These are phyloP conservation scores for Phytopythium montanum DNA, from an alignment of 352 stramenopile species.

Conservation along the genomic window DNA sequence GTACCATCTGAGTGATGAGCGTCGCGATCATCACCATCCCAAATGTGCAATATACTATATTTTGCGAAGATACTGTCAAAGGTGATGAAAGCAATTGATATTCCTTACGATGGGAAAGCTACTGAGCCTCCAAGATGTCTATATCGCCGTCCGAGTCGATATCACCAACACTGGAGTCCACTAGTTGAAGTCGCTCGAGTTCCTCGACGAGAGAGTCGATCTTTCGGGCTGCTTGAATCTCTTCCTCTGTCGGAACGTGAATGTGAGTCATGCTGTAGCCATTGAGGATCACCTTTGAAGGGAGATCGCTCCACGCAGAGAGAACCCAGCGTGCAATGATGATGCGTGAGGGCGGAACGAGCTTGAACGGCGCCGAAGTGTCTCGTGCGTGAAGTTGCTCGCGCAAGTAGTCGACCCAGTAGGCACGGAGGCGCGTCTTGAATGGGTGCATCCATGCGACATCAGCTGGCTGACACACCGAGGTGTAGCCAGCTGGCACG, in stretches of 20 bases:
- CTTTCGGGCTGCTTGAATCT: neutral
- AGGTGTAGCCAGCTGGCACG: conserved; percentile 3
- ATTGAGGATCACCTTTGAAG: conserved; percentile 1
- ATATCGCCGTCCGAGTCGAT: neutral
- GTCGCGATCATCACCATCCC: neutral
- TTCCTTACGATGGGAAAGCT: too few relatives aligned
- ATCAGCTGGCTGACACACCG: conserved; percentile 8
- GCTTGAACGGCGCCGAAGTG: neutral
- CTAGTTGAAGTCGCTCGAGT: neutral
- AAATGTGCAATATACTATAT: neutral
- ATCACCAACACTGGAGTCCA: neutral
- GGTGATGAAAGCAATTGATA: too few relatives aligned
- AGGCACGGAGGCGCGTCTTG: neutral
- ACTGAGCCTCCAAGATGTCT: neutral
- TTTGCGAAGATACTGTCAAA: neutral
- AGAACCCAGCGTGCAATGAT: neutral
- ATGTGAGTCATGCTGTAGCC: neutral
- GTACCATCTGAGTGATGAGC: neutral
- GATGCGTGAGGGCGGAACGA: neutral
- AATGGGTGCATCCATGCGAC: conserved; percentile 8
- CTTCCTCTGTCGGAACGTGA: neutral
- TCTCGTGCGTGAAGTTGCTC: neutral
- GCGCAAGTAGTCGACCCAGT: conserved; percentile 3
- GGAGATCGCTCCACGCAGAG: neutral
- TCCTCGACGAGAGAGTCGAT: neutral